These are phyloP conservation scores for Phytophthora europaea DNA, from an alignment of 352 stramenopile genomes.

Conservation along the genomic window DNA sequence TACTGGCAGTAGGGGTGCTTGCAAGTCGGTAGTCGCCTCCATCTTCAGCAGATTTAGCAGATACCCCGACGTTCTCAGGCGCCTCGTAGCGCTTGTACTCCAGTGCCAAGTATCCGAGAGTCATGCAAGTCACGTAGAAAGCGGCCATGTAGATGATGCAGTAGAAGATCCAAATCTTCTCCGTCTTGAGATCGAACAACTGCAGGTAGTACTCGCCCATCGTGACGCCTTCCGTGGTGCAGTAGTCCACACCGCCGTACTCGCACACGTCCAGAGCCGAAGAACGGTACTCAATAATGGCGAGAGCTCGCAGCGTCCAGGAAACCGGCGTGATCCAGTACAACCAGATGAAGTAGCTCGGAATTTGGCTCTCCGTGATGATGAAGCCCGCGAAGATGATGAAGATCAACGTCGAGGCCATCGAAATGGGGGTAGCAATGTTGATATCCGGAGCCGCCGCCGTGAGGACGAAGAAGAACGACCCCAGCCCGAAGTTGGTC, in stretches of 20 bases:
- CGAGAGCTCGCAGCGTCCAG: conserved; percentile 50
- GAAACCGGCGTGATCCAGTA: conserved; percentile 69
- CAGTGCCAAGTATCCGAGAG: conserved; percentile 45
- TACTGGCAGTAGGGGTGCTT: conserved; percentile 22
- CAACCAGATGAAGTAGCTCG: conserved; percentile 58
- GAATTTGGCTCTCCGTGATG: conserved; percentile 52
- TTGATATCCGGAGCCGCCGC: conserved; percentile 35
- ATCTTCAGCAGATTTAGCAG: conserved; percentile 16
- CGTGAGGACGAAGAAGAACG: conserved; percentile 52
- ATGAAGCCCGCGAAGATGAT: conserved; percentile 71
- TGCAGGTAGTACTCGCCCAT: conserved; percentile 46
- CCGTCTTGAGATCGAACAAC: conserved; percentile 45
- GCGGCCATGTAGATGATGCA: conserved; percentile 45
- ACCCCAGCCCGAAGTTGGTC: conserved; percentile 42
- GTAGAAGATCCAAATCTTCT: conserved; percentile 43
- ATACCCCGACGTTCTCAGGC: conserved; percentile 18
- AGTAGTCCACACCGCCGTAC: conserved; percentile 49
- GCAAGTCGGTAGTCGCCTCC: conserved; percentile 27
- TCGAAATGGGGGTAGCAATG: conserved; percentile 54
- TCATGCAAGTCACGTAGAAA: conserved; percentile 43
- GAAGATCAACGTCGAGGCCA: conserved; percentile 55
- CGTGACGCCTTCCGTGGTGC: conserved; percentile 28
- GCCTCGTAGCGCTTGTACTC: conserved; percentile 43
- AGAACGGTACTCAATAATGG: conserved; percentile 49
- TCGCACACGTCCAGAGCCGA: conserved; percentile 34